These are phyloP conservation scores for Blastobotrys capitulatus DNA, from an alignment of 1,139 yeast species.

Conservation along the genomic window DNA sequence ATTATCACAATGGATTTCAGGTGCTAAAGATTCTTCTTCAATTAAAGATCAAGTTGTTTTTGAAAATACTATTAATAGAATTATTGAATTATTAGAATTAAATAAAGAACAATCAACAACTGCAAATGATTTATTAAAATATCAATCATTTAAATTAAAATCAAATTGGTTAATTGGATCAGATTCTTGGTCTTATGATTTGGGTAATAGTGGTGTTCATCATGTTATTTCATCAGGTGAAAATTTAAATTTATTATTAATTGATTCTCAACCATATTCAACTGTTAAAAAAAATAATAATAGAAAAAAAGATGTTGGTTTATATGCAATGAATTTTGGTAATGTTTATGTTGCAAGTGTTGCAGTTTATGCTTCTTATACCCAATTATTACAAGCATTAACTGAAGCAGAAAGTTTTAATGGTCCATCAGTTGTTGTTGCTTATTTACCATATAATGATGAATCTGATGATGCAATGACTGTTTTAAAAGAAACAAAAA, in stretches of 20 bases:
- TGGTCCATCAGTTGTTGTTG: slow-evolving; percentile 89
- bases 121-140: slow-evolving; percentile 43
- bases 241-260: slow-evolving; percentile 77
- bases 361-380: slow-evolving; percentile 88
- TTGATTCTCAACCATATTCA: slow-evolving; percentile 85
- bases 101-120: slow-evolving; percentile 34
- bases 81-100: slow-evolving; percentile 40
- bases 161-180: slow-evolving; percentile 88
- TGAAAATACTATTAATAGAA: slow-evolving; percentile 28
- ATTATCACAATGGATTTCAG: slow-evolving; percentile 62
- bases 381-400: slow-evolving; percentile 84
- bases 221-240: slow-evolving; percentile 69
- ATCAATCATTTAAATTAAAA: slow-evolving; percentile 36
- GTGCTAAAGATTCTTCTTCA: slow-evolving; percentile 29
- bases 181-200: slow-evolving; percentile 92
- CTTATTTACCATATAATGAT: slow-evolving; percentile 72
- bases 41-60: slow-evolving; percentile 10
- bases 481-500: slow-evolving; percentile 79
- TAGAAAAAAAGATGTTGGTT: slow-evolving; percentile 89
- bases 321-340: slow-evolving; percentile 93
- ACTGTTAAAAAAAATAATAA: slow-evolving; percentile 33
- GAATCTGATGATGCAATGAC: slow-evolving; percentile 68
- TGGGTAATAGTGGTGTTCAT: slow-evolving; percentile 90
- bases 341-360: slow-evolving; percentile 90
- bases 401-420: slow-evolving; percentile 81